Conservation (phyloP, 345 rosid species). For the Syzygium jambos region DNA sequence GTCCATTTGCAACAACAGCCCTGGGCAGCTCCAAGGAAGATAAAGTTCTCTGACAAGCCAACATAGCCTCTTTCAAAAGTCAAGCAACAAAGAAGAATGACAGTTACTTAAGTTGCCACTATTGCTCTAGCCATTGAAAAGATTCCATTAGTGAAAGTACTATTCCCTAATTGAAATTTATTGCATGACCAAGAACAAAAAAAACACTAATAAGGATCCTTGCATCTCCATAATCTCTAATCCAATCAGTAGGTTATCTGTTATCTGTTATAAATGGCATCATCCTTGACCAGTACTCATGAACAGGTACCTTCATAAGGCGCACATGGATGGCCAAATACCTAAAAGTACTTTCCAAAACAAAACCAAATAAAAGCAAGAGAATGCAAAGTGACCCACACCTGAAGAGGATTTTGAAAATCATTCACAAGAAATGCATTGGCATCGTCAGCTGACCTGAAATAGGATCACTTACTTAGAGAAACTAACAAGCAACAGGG, state of each 20-base stretch:
- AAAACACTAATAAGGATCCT: background rate
- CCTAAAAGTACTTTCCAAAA: background rate
- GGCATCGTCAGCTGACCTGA: slow-evolving; percentile 91
- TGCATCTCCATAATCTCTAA: background rate
- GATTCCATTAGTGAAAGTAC: background rate
- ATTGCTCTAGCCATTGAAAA: background rate
- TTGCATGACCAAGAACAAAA: background rate
- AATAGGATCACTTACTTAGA: background rate
- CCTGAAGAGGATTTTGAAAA: slow-evolving; percentile 89
- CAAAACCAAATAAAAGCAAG: background rate
- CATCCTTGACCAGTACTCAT: background rate
- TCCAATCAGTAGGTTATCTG: background rate
- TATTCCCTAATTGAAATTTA: background rate
- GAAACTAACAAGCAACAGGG: background rate
- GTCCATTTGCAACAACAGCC: slow-evolving; percentile 57
- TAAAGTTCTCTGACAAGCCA: slow-evolving; percentile 54
- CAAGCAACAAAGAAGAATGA: background rate
- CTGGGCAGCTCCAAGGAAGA: slow-evolving; percentile 92
- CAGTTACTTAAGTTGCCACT: background rate
- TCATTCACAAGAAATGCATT: slow-evolving; percentile 87
- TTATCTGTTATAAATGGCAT: background rate
- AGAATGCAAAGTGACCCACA: slow-evolving; percentile 4
- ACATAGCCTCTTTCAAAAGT: slow-evolving; percentile 6
- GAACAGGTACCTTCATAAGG: background rate
- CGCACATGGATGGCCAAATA: background rate